Evolutionary conservation across 78 protist genomes (phyloP), one percentile per base, ranked within the genome.

Genomic region (Acrasis kona): DNA sequence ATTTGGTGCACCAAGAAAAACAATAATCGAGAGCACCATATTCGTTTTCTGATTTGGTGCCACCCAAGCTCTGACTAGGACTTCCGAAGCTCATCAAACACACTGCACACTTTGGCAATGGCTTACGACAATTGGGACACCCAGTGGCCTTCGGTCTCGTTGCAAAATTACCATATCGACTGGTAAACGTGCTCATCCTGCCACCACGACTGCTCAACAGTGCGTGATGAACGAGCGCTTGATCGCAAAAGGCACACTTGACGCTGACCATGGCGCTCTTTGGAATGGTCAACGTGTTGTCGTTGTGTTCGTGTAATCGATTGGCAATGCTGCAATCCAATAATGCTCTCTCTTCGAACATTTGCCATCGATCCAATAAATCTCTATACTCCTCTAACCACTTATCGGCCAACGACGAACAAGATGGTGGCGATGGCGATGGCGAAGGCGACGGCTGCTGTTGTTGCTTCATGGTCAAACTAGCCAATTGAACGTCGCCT

Each of bases 401-500:
- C 0, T 7, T 1, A 12, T 2, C 65, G 32, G 69, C 1, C 5
- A 19, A n/a, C n/a, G n/a, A n/a, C n/a, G n/a, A n/a, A n/a, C n/a
- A n/a, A n/a, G n/a, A n/a, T n/a, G n/a, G n/a, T n/a, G n/a, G n/a
- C n/a, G n/a, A n/a, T n/a, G n/a, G n/a, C n/a, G n/a, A n/a, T n/a
- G n/a, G n/a, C n/a, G n/a, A n/a, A n/a, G n/a, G n/a, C n/a, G n/a
- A n/a, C n/a, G n/a, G n/a, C n/a, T n/a, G n/a, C n/a, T n/a, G n/a
- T 7, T 2, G 5, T 36, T 72, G 72, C 10, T 82, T 84, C 42
- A 78, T 40, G 1, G 76, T 78, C 1, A 85, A 68, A 0, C 57
- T 58, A 0, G 83, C 92, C 0, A 92, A 82, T 74, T 92, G 96
- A 37, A 87, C 78, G 39, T 92, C 96, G n/a, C 82, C 67, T 2